Base-by-base conservation (phyloP, 2,329 filamentous ascomycete genomes). In the Daldinia eschscholtzii region DNA sequence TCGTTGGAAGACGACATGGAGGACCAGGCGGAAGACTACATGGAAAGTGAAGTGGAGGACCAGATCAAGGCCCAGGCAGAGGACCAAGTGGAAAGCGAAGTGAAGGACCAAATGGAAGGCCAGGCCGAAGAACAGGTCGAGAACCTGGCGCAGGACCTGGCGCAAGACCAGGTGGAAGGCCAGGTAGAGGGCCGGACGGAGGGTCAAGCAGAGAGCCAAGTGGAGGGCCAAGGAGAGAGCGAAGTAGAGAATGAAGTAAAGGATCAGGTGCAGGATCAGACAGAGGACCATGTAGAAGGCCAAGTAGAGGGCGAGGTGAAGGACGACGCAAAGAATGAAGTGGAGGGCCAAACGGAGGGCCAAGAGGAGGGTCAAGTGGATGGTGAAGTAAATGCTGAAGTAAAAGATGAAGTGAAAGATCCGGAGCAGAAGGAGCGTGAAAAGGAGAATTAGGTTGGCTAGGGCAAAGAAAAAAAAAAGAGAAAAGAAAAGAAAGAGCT, bases 401-500 rank as follows among this genome's bases (percentile, higher is more conserved):
- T 9, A 9, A 35, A 9, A 10, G 33, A 35, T 10, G 33, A 35
- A 10, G 33, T 35, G 33, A 35, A 35, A 9, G 6, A 35, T 2
- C 7, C 20, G 33, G 33, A 35, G 10, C 33, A 35, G 33, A 10
- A 35, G 7, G 33, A 35, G 12, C 20, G 42, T 9, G 37, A 67
- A 52, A 64, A 61, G 10, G 26, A 61, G 28, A 50, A 57, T 23
- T 53, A 55, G 33, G 18, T 55, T 13, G 52, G 20, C 18, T 5
- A 33, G 20, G 56, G 15, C 20, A 23, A 23, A 23, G 35, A 39
- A 15, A 12, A 12, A 5, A 39, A 35, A 2, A 35, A 10, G 33
- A 9, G 2, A 35, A 35, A 9, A 9, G 10, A 35, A 30, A 39
- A 50, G n/a, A 23, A 35, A 18, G 35, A 30, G 33, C 28, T 46